Percentiles rank a stretch among this genome's conserved stretches.
Conservation (phyloP, 139 green algal genomes). For the Parachlorella kessleri region DNA sequence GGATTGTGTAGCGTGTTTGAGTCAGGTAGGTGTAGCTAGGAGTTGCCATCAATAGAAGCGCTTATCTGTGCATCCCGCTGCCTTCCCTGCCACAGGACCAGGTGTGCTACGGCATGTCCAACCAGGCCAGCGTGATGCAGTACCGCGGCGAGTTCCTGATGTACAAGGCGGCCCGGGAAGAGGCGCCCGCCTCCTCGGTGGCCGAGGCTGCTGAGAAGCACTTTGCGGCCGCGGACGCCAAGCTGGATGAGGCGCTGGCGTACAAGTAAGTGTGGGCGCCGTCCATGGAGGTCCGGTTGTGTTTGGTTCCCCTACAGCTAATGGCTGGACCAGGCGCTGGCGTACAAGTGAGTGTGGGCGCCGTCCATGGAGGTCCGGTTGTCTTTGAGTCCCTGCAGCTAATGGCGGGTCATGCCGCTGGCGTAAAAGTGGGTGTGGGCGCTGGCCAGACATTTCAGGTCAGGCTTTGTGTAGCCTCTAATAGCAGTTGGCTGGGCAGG, state of each 20-base stretch:
- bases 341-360: constrained; percentile 24
- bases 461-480: too few species aligned
- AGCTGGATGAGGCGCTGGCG: constrained; percentile 34
- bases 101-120: constrained; percentile 40
- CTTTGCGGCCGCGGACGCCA: constrained; percentile 24
- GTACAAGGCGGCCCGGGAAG: constrained; percentile 25
- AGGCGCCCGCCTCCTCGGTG: not conserved
- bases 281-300: too few species aligned
- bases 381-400: too few species aligned
- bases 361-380: too few species aligned
- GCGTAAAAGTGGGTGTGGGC: constrained; percentile 25
- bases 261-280: constrained; percentile 22
- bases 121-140: constrained; percentile 36
- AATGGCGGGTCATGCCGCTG: constrained; percentile 29
- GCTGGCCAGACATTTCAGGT: too few species aligned
- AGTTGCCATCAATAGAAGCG: too few species aligned
- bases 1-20: too few species aligned
- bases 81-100: constrained; percentile 16
- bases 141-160: constrained; percentile 26
- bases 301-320: too few species aligned
- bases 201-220: constrained; percentile 18
- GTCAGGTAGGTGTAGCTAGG: too few species aligned
- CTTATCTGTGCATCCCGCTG: too few species aligned
- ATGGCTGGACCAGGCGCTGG: constrained; percentile 33
- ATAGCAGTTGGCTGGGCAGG: too few species aligned